phyloP scores from a whole-genome alignment of 2,329 filamentous ascomycete genomes.

The Claviceps sorghi region DNA sequence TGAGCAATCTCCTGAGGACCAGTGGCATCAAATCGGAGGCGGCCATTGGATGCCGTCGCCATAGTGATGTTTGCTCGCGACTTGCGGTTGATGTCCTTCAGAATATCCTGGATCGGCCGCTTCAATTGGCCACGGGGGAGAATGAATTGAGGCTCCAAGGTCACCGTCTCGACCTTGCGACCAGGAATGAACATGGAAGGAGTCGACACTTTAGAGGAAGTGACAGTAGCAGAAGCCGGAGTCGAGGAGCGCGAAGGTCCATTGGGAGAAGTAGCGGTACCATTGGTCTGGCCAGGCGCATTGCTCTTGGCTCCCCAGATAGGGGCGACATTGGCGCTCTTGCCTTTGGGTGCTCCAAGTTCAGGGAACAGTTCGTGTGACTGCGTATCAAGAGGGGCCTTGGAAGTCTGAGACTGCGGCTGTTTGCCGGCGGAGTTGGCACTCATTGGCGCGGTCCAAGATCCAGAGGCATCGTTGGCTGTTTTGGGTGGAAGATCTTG shows the following conservation, averaged over 20 bases:
- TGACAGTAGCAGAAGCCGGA: conserved; percentile 44
- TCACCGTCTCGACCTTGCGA: conserved; percentile 63
- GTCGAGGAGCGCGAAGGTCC: conserved; percentile 46
- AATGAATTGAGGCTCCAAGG: conserved; percentile 61
- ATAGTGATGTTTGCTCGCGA: conserved; percentile 77
- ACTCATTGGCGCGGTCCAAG: conserved; percentile 35
- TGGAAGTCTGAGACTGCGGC: conserved; percentile 35
- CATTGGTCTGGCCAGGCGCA: conserved; percentile 37
- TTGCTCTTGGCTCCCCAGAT: conserved; percentile 65
- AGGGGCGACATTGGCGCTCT: conserved; percentile 50
- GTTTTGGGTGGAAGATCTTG: conserved; percentile 55
- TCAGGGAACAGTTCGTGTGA: conserved; percentile 92
- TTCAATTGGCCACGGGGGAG: conserved; percentile 64
- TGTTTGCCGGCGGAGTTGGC: conserved; percentile 56
- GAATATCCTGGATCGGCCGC: conserved; percentile 69
- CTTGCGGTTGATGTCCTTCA: conserved; percentile 84
- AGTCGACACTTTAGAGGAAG: conserved; percentile 19
- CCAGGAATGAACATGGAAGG: conserved; percentile 61
- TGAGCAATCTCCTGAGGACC: conserved; percentile 74
- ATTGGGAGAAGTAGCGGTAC: conserved; percentile 35
- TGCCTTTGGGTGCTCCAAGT: conserved; percentile 56
- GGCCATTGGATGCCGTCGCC: conserved; percentile 55
- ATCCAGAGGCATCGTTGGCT: conserved; percentile 30
- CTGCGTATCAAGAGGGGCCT: conserved; percentile 54
- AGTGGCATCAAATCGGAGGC: conserved; percentile 68